Evolutionary conservation across 177 flowering plant genomes (phyloP).

Genomic region (Vitis hybrid): DNA sequence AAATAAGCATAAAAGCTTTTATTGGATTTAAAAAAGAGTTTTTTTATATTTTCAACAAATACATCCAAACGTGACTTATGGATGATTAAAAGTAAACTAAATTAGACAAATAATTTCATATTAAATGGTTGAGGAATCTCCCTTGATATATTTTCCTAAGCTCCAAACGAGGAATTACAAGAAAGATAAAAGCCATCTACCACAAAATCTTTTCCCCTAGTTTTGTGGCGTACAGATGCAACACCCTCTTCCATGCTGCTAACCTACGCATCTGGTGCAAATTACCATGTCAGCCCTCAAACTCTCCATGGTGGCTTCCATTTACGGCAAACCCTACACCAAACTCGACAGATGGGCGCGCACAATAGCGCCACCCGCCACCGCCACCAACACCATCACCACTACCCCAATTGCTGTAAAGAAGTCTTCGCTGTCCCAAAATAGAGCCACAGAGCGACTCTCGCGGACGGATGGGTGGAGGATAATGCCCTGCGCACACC

Average conservation of each 20-base stretch:
- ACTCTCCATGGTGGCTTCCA: slow-evolving; percentile 15
- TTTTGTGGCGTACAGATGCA: background rate
- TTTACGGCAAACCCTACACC: slow-evolving; percentile 18
- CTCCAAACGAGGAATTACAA: too few relatives aligned
- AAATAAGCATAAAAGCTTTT: too few relatives aligned
- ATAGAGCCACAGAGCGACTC: background rate
- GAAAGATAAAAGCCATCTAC: too few relatives aligned
- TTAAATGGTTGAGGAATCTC: too few relatives aligned
- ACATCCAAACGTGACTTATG: too few relatives aligned
- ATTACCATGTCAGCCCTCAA: slow-evolving; percentile 19
- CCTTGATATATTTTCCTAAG: too few relatives aligned
- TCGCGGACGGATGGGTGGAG: slow-evolving; percentile 17
- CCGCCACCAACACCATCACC: background rate
- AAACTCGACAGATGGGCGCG: slow-evolving; percentile 23
- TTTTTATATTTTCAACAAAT: too few relatives aligned
- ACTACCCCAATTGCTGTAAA: background rate
- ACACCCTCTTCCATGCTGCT: background rate
- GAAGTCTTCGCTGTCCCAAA: background rate
- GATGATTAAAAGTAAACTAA: too few relatives aligned
- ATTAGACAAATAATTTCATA: too few relatives aligned
- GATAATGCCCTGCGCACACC: slow-evolving; percentile 25
- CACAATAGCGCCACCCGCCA: slow-evolving; percentile 12
- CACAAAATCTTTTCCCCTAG: too few relatives aligned
- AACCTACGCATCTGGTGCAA: background rate
- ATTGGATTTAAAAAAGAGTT: too few relatives aligned